phyloP scores from a whole-genome alignment of 78 protist species.

The Dictyostelium brefeldianum region DNA sequence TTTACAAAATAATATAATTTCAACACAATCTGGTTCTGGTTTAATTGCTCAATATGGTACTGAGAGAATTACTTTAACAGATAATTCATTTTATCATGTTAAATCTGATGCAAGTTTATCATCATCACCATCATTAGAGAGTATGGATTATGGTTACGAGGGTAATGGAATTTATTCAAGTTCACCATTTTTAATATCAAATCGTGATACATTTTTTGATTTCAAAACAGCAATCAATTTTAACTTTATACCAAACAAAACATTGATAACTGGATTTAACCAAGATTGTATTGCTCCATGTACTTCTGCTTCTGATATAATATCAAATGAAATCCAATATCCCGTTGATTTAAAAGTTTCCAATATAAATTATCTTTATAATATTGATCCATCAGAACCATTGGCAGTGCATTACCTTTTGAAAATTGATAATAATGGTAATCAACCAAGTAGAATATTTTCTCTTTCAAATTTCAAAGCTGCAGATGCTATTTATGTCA shows the following conservation, averaged over 20 bases:
- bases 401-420: not conserved
- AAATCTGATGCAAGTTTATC: not conserved
- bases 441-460: not conserved
- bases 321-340: not conserved
- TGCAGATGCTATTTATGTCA: not conserved
- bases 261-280: not conserved
- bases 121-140: not conserved
- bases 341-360: not conserved
- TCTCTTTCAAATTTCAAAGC: not conserved
- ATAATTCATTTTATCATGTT: not conserved
- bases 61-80: not conserved
- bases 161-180: not conserved
- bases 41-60: not conserved
- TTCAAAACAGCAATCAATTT: not conserved
- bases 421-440: not conserved
- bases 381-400: not conserved
- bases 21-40: slow-evolving; percentile 3
- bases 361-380: not conserved
- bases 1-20: not conserved
- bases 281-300: slow-evolving; percentile 8
- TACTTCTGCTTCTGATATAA: not conserved
- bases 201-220: not conserved
- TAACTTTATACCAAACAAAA: not conserved
- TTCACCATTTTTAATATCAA: not conserved
- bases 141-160: not conserved